These are phyloP conservation scores for Erythrobasidium yunnanense DNA, from an alignment of 768 basidiomycete genomes.

Conservation along the genomic window DNA sequence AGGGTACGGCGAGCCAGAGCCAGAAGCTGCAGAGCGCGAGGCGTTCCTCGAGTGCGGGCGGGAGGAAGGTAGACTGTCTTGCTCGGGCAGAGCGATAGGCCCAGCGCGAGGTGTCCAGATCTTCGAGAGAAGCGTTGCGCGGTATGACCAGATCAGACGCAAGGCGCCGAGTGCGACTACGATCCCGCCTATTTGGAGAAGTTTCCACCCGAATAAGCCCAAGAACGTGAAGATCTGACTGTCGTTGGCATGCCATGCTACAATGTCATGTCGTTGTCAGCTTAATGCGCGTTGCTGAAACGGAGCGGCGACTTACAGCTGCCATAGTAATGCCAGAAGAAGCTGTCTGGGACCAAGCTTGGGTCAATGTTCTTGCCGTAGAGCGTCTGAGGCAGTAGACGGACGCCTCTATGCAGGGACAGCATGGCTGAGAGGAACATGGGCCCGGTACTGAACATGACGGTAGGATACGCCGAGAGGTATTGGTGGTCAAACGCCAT, in stretches of 20 bases:
- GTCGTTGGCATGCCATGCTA: constrained; percentile 94
- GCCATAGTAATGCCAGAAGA: constrained; percentile 89
- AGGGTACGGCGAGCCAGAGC: too few relatives aligned
- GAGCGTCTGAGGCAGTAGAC: constrained; percentile 87
- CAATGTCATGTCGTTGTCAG: too few relatives aligned
- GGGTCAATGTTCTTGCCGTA: constrained; percentile 60
- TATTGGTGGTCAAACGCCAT: constrained; percentile 84
- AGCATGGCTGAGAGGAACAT: constrained; percentile 97
- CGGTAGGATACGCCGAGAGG: constrained; percentile 94
- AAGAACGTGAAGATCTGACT: constrained; percentile 88
- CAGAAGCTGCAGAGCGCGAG: too few relatives aligned
- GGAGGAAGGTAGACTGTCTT: background rate
- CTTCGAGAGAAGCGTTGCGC: background rate
- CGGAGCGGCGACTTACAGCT: too few relatives aligned
- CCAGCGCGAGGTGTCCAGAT: background rate
- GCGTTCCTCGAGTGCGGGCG: background rate
- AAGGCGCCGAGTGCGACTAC: constrained; percentile 11
- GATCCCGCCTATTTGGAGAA: background rate
- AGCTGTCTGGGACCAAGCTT: constrained; percentile 56
- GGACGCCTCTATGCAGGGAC: constrained; percentile 61
- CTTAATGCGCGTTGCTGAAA: too few relatives aligned
- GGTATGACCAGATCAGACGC: background rate
- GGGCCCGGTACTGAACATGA: constrained; percentile 90
- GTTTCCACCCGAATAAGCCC: background rate
- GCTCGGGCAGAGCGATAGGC: background rate